A percentile compares a stretch with the other conserved stretches of the same genome.
Conservation (phyloP, 768 basidiomycete genomes). For the Lactarius indigo region DNA sequence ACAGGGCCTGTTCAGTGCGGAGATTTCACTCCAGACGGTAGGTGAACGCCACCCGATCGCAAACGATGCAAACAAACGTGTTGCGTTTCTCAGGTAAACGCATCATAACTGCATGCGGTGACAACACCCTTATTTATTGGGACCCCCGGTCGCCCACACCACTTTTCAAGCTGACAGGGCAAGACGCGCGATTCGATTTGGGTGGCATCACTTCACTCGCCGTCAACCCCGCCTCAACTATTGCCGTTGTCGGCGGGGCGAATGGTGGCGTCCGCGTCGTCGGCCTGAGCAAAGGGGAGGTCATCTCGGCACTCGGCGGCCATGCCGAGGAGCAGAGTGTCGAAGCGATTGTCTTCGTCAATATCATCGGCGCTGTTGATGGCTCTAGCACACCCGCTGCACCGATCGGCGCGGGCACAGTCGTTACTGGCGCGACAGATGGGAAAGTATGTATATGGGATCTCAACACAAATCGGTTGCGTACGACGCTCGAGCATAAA, state of each 20-base stretch:
- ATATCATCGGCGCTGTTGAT: constrained; percentile 56
- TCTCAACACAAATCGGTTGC: constrained; percentile 75
- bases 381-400: constrained; percentile 49
- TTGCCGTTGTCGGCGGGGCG: constrained; percentile 89
- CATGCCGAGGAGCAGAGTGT: constrained; percentile 87
- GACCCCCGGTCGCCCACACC: constrained; percentile 80
- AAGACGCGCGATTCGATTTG: constrained; percentile 71
- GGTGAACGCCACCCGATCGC: constrained; percentile 3
- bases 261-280: constrained; percentile 84
- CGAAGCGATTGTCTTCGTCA: constrained; percentile 81
- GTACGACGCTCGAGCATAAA: constrained; percentile 78
- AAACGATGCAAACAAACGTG: constrained; percentile 5
- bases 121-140: constrained; percentile 84
- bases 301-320: constrained; percentile 72
- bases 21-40: constrained; percentile 88
- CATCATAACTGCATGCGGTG: constrained; percentile 81
- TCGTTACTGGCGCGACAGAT: constrained; percentile 87
- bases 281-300: constrained; percentile 81
- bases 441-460: constrained; percentile 97
- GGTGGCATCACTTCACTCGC: constrained; percentile 85
- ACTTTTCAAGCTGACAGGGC: constrained; percentile 71
- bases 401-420: constrained; percentile 53
- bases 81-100: constrained; percentile 59
- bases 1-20: constrained; percentile 80
- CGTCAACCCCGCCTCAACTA: constrained; percentile 78